A percentile compares a stretch with the other conserved stretches of the same genome.
phyloP scores from a whole-genome alignment of 495 filamentous ascomycete species.

The Xylaria bambusicola region DNA sequence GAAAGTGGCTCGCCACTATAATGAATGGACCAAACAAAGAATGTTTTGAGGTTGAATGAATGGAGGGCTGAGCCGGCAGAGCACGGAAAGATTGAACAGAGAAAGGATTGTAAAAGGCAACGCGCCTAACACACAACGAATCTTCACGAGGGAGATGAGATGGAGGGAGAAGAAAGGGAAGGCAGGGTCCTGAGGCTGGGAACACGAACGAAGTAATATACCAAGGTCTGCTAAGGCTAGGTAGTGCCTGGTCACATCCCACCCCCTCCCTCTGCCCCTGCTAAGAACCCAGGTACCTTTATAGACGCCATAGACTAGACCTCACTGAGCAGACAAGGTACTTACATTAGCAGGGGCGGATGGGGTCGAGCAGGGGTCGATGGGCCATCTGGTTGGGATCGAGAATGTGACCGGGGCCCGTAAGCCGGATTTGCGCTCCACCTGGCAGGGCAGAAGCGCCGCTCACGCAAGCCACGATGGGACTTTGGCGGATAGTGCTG shows the following conservation, averaged over 20 bases:
- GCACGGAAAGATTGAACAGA: conserved; percentile 27
- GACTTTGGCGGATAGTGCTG: not conserved
- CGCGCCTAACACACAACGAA: conserved; percentile 15
- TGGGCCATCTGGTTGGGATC: not conserved
- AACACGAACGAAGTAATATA: not conserved
- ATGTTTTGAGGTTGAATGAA: conserved; percentile 37
- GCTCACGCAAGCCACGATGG: not conserved
- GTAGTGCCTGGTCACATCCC: too few relatives aligned
- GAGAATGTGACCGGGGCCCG: not conserved
- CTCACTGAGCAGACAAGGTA: too few relatives aligned
- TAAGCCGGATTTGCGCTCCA: conserved; percentile 7
- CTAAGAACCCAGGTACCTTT: not conserved
- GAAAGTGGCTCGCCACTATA: conserved; percentile 24
- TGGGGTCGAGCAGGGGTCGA: too few relatives aligned
- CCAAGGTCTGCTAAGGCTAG: too few relatives aligned
- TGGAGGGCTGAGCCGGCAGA: conserved; percentile 42
- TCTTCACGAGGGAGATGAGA: conserved; percentile 7
- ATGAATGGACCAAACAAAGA: conserved; percentile 29
- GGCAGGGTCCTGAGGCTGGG: not conserved
- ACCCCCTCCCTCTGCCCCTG: not conserved
- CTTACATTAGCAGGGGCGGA: not conserved
- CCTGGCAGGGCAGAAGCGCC: not conserved
- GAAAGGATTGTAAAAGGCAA: conserved; percentile 18
- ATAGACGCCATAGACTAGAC: too few relatives aligned
- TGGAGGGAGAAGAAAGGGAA: conserved; percentile 1